Evolutionary conservation across 2,329 filamentous ascomycete species (phyloP), one percentile per base, ranked within the genome.

Genomic region (Fusarium sp.): DNA sequence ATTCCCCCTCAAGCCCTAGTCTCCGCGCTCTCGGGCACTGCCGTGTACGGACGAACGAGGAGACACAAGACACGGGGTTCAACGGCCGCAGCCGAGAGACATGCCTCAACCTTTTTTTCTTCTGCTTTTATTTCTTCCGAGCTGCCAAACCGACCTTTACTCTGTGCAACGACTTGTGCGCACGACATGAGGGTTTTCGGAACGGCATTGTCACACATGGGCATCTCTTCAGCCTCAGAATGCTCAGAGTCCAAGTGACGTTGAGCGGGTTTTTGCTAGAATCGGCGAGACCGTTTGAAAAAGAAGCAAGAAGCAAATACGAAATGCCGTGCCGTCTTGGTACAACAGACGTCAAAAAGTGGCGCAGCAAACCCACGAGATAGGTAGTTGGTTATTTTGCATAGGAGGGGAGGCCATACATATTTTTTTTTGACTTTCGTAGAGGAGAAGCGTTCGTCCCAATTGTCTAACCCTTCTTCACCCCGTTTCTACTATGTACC

Each of bases 331-430:
- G 50, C 43, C 15, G 37, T 12, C 31, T 66, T 72, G 55, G 68
- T 71, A 72, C 69, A 70, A 72, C 69, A 71, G 68, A 71, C 52
- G 68, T 71, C 68, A 71, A 70, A 30, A 66, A 44, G 58, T 66
- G 62, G 65, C 55, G 54, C 53, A 52, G 62, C 48, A 31, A 34
- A 27, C 12, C 15, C 48, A 15, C 16, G 39, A 40, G 4, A 41
- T 53, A 52, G 15, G 7, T 15, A 51, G 34, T 10, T 36, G 34
- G 12, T 4, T 23, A 23, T 23, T 23, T 23, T 23, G 23, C 23
- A 23, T 23, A 23, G 23, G 23, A 23, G 13, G 36, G 28, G 31
- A 47, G 7, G 31, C 31, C 27, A 47, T n/a, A 47, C 23, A 31
- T n/a, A 47, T 28, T 10, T 7, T 16, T 7, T 16, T 23, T 23